Evolutionary conservation across 176 grass and related monocot genomes (phyloP).

Genomic region (Oryza meridionalis): DNA sequence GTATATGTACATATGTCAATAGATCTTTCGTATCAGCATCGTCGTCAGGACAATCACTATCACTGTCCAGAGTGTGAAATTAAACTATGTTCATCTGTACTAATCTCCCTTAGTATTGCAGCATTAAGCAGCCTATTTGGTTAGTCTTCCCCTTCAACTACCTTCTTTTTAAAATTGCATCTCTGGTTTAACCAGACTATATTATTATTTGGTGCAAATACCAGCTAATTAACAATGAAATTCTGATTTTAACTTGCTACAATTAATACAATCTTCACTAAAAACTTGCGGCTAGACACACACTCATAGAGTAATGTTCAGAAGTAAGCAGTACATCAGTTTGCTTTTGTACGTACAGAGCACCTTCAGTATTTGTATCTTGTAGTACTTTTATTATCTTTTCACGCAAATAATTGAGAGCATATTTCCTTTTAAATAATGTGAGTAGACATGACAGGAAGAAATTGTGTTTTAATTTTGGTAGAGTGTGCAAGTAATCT

Average conservation of each 20-base stretch:
- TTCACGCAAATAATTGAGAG: neutral
- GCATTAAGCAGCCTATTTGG: slow-evolving; percentile 22
- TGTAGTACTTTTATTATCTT: neutral
- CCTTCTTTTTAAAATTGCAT: slow-evolving; percentile 24
- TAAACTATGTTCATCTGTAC: slow-evolving; percentile 2
- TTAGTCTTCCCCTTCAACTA: slow-evolving; percentile 8
- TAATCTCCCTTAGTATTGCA: slow-evolving; percentile 8
- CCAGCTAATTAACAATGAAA: neutral
- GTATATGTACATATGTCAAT: slow-evolving; percentile 1
- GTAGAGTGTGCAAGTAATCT: slow-evolving; percentile 42
- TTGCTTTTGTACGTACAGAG: neutral
- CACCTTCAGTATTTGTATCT: neutral
- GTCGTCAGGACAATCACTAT: slow-evolving; percentile 24
- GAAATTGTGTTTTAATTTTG: slow-evolving; percentile 14
- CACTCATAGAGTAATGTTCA: neutral
- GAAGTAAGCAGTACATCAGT: neutral
- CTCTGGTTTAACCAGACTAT: neutral
- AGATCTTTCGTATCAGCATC: slow-evolving; percentile 4
- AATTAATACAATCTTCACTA: neutral
- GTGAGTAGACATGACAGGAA: slow-evolving; percentile 26
- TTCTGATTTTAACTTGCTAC: neutral
- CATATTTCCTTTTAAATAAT: neutral
- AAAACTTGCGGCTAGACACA: neutral
- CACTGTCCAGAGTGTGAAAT: slow-evolving; percentile 14
- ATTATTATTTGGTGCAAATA: neutral